Conservation (phyloP, 1,139 yeast genomes). For the Hemisphaericaspora xylanilytica region DNA sequence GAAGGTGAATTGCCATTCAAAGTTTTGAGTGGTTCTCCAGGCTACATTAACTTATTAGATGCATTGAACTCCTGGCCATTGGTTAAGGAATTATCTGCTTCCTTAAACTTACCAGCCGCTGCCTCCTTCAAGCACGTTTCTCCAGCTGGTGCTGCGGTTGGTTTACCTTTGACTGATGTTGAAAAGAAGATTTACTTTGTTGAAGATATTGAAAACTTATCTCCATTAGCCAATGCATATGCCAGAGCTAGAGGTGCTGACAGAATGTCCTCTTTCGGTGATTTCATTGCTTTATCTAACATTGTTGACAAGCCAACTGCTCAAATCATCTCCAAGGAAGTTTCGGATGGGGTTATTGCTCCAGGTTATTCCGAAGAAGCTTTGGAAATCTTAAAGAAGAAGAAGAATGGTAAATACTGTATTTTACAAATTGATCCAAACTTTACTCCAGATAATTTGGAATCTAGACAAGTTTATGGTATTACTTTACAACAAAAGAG, state of each 20-base stretch:
- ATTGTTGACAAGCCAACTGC: constrained; percentile 97
- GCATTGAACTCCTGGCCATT: constrained; percentile 98
- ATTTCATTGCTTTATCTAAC: constrained; percentile 94
- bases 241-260: constrained; percentile 99
- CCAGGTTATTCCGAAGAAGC: constrained; percentile 96
- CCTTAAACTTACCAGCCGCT: constrained; percentile 95
- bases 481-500: constrained; percentile 94
- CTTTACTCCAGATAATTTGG: constrained; percentile 76
- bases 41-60: constrained; percentile 92
- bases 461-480: constrained; percentile 95
- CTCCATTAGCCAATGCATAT: constrained; percentile 96
- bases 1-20: constrained; percentile 89
- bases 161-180: constrained; percentile 81
- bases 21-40: constrained; percentile 93
- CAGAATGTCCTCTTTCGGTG: constrained; percentile 99
- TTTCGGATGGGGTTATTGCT: constrained; percentile 97
- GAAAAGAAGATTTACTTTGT: constrained; percentile 97
- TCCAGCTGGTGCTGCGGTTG: constrained; percentile 99
- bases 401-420: constrained; percentile 97
- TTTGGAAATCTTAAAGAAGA: constrained; percentile 78
- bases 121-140: constrained; percentile 98
- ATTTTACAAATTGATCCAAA: constrained; percentile 94
- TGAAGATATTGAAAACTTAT: constrained; percentile 87
- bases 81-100: constrained; percentile 93
- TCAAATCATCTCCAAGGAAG: constrained; percentile 94